Evolutionary conservation across 169 alveolate species (phyloP).

Genomic region (Toxoplasma gondii): DNA sequence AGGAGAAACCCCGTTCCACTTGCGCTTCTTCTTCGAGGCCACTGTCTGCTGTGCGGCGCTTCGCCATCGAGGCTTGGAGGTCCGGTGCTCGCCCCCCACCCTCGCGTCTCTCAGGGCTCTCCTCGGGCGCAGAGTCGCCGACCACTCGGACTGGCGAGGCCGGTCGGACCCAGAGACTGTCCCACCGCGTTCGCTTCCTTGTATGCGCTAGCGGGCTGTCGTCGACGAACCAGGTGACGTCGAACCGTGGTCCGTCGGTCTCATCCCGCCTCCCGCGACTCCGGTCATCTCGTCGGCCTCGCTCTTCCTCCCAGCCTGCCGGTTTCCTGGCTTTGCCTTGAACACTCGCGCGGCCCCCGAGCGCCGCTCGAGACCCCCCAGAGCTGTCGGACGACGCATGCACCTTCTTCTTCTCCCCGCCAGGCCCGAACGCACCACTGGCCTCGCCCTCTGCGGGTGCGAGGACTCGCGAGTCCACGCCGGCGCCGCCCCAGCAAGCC

Average conservation of each 20-base stretch:
- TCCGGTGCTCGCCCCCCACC: background rate
- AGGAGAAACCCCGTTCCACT: background rate
- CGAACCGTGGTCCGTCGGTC: background rate
- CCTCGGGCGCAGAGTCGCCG: background rate
- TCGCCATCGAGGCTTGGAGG: background rate
- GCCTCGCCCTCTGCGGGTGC: background rate
- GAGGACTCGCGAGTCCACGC: background rate
- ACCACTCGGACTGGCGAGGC: background rate
- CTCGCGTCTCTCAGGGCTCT: background rate
- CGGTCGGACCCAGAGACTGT: background rate
- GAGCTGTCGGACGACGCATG: too few species aligned
- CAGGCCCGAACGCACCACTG: background rate
- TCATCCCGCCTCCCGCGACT: background rate
- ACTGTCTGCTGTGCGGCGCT: background rate
- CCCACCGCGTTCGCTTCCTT: background rate
- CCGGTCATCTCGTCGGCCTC: background rate
- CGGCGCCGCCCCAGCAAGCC: background rate
- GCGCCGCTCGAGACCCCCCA: background rate
- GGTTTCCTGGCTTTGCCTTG: too few species aligned
- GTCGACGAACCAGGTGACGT: conserved; percentile 21
- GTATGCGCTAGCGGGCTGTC: background rate
- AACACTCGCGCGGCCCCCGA: too few species aligned
- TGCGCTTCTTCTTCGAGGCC: background rate
- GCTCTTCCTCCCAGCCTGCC: background rate
- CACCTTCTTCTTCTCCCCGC: too few species aligned